phyloP scores from a whole-genome alignment of 2,329 filamentous ascomycete genomes.

The Gaeumannomyces tritici region DNA sequence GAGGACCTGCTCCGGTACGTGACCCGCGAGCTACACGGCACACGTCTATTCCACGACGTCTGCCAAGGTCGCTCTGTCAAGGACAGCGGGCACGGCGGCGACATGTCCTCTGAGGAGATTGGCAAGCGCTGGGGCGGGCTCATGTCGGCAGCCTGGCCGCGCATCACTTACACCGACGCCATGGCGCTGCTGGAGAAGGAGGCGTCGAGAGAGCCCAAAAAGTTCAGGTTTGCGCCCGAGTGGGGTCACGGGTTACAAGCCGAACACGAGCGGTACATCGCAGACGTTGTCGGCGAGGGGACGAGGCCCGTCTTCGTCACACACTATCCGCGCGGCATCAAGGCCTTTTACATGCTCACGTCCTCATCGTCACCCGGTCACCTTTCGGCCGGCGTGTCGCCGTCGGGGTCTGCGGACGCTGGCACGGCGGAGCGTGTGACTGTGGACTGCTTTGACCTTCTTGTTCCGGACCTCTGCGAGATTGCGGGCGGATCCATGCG shows the following conservation, averaged over 20 bases:
- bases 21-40: conserved; percentile 26
- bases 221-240: conserved; percentile 57
- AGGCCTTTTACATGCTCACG: conserved; percentile 69
- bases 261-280: conserved; percentile 87
- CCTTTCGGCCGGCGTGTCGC: conserved; percentile 1
- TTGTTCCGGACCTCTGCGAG: conserved; percentile 79
- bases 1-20: conserved; percentile 64
- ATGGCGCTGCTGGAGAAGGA: conserved; percentile 57
- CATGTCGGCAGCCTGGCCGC: conserved; percentile 54
- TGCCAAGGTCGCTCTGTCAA: conserved; percentile 21
- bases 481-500: conserved; percentile 83
- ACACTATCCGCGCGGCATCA: conserved; percentile 78
- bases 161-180: conserved; percentile 74
- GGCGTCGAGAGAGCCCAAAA: conserved; percentile 21
- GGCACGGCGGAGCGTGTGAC: conserved; percentile 30
- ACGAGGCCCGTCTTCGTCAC: conserved; percentile 77
- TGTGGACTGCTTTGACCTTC: conserved; percentile 82
- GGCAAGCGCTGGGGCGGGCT: conserved; percentile 65
- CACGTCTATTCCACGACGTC: conserved; percentile 36
- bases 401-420: neutral
- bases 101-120: conserved; percentile 41
- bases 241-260: conserved; percentile 74
- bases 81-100: conserved; percentile 31
- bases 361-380: conserved; percentile 9
- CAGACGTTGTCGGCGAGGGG: conserved; percentile 40